Conservation (phyloP, 495 filamentous ascomycete genomes). For the Talaromyces adpressus region DNA sequence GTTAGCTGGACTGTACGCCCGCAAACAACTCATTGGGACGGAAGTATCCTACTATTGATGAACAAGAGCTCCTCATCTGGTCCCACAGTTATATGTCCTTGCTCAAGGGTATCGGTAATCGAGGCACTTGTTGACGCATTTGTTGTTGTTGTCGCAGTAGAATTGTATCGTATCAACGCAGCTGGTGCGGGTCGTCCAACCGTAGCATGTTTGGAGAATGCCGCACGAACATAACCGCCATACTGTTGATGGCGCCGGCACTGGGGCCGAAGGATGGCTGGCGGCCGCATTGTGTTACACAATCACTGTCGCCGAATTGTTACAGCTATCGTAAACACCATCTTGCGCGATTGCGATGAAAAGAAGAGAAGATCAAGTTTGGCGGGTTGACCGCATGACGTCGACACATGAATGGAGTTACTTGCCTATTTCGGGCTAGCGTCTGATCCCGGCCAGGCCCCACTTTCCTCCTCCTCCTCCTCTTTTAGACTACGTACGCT, state of each 20-base stretch:
- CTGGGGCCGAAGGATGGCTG: background rate
- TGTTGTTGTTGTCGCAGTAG: background rate
- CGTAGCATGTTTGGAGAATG: background rate
- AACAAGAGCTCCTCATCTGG: conserved; percentile 78
- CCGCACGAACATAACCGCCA: background rate
- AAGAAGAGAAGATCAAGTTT: background rate
- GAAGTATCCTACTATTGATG: conserved; percentile 69
- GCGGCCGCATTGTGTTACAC: background rate
- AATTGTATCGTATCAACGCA: background rate
- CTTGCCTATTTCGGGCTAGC: background rate
- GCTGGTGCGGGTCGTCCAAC: background rate
- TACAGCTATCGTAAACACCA: background rate
- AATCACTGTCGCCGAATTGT: background rate
- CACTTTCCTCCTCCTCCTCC: background rate
- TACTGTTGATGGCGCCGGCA: background rate
- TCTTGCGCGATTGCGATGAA: background rate
- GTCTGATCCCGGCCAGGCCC: background rate
- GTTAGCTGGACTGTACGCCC: no score
- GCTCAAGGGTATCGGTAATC: background rate
- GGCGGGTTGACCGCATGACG: background rate
- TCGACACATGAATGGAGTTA: background rate
- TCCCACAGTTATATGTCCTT: conserved; percentile 66
- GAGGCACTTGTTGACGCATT: background rate
- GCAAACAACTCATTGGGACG: no score
- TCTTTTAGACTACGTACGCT: background rate